Evolutionary conservation across 2,329 filamentous ascomycete species (phyloP).

Genomic region (Exophiala sp.): DNA sequence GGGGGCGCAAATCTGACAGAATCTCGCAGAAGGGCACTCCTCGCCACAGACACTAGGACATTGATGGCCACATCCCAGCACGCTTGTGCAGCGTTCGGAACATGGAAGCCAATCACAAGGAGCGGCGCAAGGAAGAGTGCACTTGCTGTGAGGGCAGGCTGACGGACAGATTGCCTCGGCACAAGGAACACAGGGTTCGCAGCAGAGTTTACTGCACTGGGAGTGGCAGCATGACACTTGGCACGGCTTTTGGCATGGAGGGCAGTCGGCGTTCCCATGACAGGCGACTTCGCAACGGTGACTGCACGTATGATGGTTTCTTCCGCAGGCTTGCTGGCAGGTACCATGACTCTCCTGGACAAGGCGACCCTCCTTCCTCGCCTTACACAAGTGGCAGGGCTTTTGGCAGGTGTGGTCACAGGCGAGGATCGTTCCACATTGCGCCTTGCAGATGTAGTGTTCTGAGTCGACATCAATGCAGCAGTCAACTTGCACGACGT

Average conservation of each 20-base stretch:
- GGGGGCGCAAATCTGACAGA: slow-evolving; percentile 52
- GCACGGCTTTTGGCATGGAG: slow-evolving; percentile 27
- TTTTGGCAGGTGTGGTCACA: slow-evolving; percentile 54
- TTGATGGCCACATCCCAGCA: slow-evolving; percentile 57
- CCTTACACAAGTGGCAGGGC: slow-evolving; percentile 50
- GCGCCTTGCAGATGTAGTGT: slow-evolving; percentile 46
- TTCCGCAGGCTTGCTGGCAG: slow-evolving; percentile 52
- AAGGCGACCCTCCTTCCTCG: slow-evolving; percentile 36
- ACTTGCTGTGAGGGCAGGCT: slow-evolving; percentile 52
- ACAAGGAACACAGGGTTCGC: slow-evolving; percentile 48
- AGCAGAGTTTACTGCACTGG: slow-evolving; percentile 15
- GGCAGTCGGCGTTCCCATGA: slow-evolving; percentile 42
- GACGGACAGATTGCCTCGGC: slow-evolving; percentile 54
- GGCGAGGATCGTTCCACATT: slow-evolving; percentile 45
- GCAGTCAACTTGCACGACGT: slow-evolving; percentile 53
- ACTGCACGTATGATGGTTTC: slow-evolving; percentile 52
- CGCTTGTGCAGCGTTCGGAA: slow-evolving; percentile 53
- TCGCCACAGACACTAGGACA: slow-evolving; percentile 67
- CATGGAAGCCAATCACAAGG: slow-evolving; percentile 68
- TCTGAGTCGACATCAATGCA: slow-evolving; percentile 39
- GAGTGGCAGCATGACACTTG: slow-evolving; percentile 6
- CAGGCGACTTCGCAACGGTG: slow-evolving; percentile 55
- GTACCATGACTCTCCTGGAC: slow-evolving; percentile 34
- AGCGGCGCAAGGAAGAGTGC: slow-evolving; percentile 59
- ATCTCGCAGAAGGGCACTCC: slow-evolving; percentile 49